phyloP scores from a whole-genome alignment of 192 early-diverging fungal species.

The Coemansia sp. region DNA sequence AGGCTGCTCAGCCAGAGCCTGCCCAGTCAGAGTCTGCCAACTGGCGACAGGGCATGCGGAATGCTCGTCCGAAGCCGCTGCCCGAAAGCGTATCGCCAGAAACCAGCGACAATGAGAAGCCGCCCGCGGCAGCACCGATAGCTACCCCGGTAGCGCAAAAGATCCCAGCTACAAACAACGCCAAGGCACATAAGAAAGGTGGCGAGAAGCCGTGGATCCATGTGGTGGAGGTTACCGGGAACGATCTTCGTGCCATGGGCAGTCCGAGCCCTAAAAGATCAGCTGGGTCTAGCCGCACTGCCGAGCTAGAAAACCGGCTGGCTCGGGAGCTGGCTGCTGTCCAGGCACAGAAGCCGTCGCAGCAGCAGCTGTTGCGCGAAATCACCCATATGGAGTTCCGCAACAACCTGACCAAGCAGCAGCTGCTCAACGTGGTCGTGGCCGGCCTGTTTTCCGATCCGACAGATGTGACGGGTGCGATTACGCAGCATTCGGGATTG shows the following conservation, averaged over 20 bases:
- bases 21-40: neutral
- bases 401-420: slow-evolving; percentile 74
- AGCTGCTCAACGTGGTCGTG: slow-evolving; percentile 68
- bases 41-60: slow-evolving; percentile 28
- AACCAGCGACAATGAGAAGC: neutral
- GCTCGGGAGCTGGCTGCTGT: slow-evolving; percentile 20
- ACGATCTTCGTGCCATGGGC: slow-evolving; percentile 45
- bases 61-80: slow-evolving; percentile 8
- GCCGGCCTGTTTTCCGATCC: slow-evolving; percentile 48
- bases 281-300: slow-evolving; percentile 16
- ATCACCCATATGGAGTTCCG: slow-evolving; percentile 82
- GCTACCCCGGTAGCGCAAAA: slow-evolving; percentile 35
- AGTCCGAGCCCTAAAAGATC: slow-evolving; percentile 26
- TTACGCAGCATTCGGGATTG: slow-evolving; percentile 23
- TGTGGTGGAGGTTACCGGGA: slow-evolving; percentile 38
- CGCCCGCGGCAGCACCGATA: slow-evolving; percentile 33
- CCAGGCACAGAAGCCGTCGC: slow-evolving; percentile 14
- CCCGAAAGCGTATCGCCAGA: neutral
- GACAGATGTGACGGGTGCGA: slow-evolving; percentile 16
- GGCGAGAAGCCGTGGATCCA: slow-evolving; percentile 46
- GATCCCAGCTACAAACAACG: slow-evolving; percentile 24
- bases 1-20: slow-evolving; percentile 25
- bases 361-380: slow-evolving; percentile 70
- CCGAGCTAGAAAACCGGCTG: slow-evolving; percentile 32
- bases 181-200: slow-evolving; percentile 15